A percentile compares a stretch with the other conserved stretches of the same genome.
These are phyloP conservation scores for Dactylellina parvicollis DNA, from an alignment of 2,329 filamentous ascomycete genomes.

Conservation along the genomic window DNA sequence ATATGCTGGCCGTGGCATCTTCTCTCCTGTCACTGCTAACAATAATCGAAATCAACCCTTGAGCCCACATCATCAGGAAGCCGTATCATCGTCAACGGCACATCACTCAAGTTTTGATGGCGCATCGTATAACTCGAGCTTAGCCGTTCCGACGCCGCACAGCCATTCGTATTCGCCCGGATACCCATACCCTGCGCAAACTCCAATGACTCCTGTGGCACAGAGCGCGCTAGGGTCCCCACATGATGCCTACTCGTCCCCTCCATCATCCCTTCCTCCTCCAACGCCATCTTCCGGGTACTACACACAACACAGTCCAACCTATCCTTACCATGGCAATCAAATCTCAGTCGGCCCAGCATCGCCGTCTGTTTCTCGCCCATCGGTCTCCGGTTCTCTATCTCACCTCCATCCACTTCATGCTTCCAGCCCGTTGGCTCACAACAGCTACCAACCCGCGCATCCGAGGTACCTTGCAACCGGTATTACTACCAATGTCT, in stretches of 20 bases:
- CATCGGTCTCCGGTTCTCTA: slow-evolving; percentile 11
- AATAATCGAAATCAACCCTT: slow-evolving; percentile 40
- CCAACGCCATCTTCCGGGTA: slow-evolving; percentile 48
- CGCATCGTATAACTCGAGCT: slow-evolving; percentile 24
- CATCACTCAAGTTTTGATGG: slow-evolving; percentile 31
- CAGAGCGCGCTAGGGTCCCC: slow-evolving; percentile 37
- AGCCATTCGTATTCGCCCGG: slow-evolving; percentile 28
- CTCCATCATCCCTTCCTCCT: slow-evolving; percentile 47
- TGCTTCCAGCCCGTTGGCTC: slow-evolving; percentile 29
- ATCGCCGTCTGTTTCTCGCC: slow-evolving; percentile 29
- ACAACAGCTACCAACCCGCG: slow-evolving; percentile 28
- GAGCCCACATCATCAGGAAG: slow-evolving; percentile 47
- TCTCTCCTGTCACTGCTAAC: slow-evolving; percentile 34
- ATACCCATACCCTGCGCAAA: slow-evolving; percentile 32
- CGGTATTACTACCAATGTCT: slow-evolving; percentile 39
- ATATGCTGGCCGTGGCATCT: slow-evolving; percentile 29
- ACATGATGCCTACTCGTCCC: slow-evolving; percentile 44
- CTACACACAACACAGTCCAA: slow-evolving; percentile 43
- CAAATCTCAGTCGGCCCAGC: slow-evolving; percentile 34
- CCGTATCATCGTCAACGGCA: slow-evolving; percentile 16
- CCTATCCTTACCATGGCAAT: slow-evolving; percentile 37
- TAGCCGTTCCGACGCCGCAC: slow-evolving; percentile 33
- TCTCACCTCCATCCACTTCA: slow-evolving; percentile 46
- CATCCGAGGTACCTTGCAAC: slow-evolving; percentile 39
- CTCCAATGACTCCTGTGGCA: slow-evolving; percentile 31